Evolutionary conservation across 2,329 filamentous ascomycete genomes (phyloP).

Genomic region (Microdochium bolleyi): DNA sequence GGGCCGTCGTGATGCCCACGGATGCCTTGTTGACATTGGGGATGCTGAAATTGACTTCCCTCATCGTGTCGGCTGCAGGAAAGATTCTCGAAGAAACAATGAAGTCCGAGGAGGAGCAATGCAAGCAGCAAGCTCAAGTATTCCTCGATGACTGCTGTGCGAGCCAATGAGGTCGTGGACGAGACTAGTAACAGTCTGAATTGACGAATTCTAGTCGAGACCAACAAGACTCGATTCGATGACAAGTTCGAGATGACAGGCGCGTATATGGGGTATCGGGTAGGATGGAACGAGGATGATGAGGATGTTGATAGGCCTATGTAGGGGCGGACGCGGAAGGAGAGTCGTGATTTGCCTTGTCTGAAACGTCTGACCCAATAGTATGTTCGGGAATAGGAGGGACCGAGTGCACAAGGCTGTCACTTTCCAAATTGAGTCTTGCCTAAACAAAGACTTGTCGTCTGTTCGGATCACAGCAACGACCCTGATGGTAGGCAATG

Average conservation of each 20-base stretch:
- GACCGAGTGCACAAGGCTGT: background rate
- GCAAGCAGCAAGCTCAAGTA: background rate
- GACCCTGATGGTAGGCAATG: background rate
- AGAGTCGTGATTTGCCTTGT: background rate
- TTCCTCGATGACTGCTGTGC: background rate
- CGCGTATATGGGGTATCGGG: background rate
- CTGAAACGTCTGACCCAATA: background rate
- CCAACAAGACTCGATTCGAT: no score
- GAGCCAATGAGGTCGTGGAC: background rate
- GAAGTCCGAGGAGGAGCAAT: background rate
- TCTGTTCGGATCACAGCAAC: background rate
- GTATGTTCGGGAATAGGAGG: background rate
- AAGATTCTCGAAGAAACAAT: background rate
- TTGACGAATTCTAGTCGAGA: no score
- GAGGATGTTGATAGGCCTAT: background rate
- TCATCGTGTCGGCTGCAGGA: constrained; percentile 57
- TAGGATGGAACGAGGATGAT: background rate
- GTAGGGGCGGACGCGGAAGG: background rate
- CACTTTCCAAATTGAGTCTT: background rate
- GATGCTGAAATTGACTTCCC: constrained; percentile 99
- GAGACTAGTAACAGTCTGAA: no score
- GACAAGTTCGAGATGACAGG: background rate
- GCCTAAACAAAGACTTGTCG: background rate
- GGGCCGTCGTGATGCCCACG: constrained; percentile 94
- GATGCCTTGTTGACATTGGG: constrained; percentile 99